Evolutionary conservation across 192 early-diverging fungal species (phyloP).

Genomic region (Podila verticillata): DNA sequence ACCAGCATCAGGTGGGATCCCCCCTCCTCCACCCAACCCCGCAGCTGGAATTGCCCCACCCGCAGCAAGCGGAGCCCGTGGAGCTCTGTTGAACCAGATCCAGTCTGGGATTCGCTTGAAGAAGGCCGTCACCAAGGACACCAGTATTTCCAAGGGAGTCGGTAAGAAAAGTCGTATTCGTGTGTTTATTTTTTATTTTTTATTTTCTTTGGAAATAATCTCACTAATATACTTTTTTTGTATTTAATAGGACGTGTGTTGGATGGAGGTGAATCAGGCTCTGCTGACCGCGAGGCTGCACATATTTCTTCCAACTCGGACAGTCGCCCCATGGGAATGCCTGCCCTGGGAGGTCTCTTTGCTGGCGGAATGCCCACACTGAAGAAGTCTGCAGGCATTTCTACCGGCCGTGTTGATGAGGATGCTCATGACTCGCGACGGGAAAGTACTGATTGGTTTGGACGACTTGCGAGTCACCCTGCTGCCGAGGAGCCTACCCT

Average conservation of each 20-base stretch:
- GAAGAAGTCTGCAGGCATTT: slow-evolving; percentile 48
- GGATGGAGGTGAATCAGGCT: slow-evolving; percentile 34
- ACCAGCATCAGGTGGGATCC: slow-evolving; percentile 20
- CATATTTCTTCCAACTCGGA: slow-evolving; percentile 35
- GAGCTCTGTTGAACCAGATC: slow-evolving; percentile 77
- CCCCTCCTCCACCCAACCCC: slow-evolving; percentile 9
- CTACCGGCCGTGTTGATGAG: slow-evolving; percentile 25
- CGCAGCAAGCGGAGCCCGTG: slow-evolving; percentile 36
- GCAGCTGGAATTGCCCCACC: slow-evolving; percentile 14
- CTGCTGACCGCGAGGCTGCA: neutral
- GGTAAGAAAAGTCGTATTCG: slow-evolving; percentile 5
- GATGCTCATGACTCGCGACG: slow-evolving; percentile 46
- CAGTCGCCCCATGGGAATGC: slow-evolving; percentile 35
- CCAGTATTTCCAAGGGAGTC: slow-evolving; percentile 54
- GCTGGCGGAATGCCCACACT: slow-evolving; percentile 78
- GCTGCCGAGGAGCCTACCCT: slow-evolving; percentile 14
- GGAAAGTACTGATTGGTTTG: slow-evolving; percentile 62
- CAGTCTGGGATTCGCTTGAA: slow-evolving; percentile 70
- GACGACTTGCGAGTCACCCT: slow-evolving; percentile 53
- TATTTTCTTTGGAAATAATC: too few species aligned
- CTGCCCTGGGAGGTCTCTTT: slow-evolving; percentile 67
- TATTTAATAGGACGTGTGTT: slow-evolving; percentile 47
- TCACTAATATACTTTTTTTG: neutral
- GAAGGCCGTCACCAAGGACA: slow-evolving; percentile 73
- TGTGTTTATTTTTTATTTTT: too few species aligned